Conservation (phyloP, 345 rosid species). For the Euphorbia tirucalli region DNA sequence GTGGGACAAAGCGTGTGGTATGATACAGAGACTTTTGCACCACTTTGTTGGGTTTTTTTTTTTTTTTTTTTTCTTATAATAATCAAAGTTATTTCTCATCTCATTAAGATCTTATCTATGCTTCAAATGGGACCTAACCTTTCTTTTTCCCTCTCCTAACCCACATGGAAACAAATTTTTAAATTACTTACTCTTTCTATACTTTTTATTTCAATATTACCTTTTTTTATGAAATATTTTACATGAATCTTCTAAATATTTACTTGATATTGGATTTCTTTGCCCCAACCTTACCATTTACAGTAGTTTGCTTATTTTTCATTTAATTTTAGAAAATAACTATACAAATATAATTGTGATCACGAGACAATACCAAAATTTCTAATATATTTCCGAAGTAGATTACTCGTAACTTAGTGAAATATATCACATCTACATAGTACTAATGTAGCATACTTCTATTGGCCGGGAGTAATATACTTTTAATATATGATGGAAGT, state of each 20-base stretch:
- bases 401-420: no score
- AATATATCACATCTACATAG: no score
- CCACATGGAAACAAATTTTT: constrained; percentile 3
- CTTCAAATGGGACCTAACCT: constrained; percentile 4
- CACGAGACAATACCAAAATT: no score
- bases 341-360: no score
- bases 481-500: no score
- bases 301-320: constrained; percentile 13
- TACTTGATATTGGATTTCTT: constrained; percentile 28
- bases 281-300: constrained; percentile 26
- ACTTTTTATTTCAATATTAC: background rate
- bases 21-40: constrained; percentile 34
- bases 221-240: background rate
- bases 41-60: constrained; percentile 8
- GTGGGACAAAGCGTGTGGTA: constrained; percentile 46
- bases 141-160: background rate
- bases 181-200: background rate
- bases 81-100: constrained; percentile 14
- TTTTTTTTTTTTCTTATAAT: no score
- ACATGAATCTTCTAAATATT: no score
- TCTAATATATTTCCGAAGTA: no score
- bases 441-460: no score
- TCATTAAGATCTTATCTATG: constrained; percentile 12
- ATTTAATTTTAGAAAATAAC: background rate
- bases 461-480: no score